Base-by-base conservation (phyloP, 2,329 filamentous ascomycete species). In the Stachybotrys chlorohalonatus region DNA sequence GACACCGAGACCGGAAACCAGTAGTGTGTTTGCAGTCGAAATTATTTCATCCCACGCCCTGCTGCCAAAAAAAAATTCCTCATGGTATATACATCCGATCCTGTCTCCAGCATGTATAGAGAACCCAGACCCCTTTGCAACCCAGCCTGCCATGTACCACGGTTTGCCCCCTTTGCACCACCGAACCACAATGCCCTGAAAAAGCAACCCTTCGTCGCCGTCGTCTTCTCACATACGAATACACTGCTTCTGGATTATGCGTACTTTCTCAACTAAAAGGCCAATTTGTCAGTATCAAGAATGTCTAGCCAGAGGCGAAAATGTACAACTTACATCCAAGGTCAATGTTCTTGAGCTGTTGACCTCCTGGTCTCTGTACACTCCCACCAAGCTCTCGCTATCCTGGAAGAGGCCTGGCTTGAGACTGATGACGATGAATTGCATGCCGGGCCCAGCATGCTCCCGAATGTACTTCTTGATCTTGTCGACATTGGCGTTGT, bases 401-500 rank as follows among this genome's bases (percentile, higher is more conserved):
- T 95, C 89, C 73, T 99, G 92, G 75, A 97, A 99, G 55, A 99
- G 77, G 1, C 91, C 92, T 0, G 91, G 89, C 80, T 99, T 99
- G 68, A 99, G 80, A 74, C 86, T 91, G 70, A 99, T 99, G 61
- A 99, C 94, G 57, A 99, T 95, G 63, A 99, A 99, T 70, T 99
- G 94, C 91, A 97, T 97, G 13, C 95, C 95, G 1, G 94, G 94
- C 0, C 90, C 90, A 1, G 92, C 89, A 71, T 99, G 92, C 66
- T 95, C 90, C 45, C 87, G 84, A 58, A 99, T 95, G 67, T 99
- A 99, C 70, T 94, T 94, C 60, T 93, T 94, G 71, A 99, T 92
- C 68, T 95, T 91, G 62, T 90, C 87, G 7, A 97, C 94, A 64
- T 99, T 99, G 57, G 93, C 91, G 66, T 96, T 96, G 69, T 99